Conservation (phyloP, 495 filamentous ascomycete species). For the Achaetomiella virescens region DNA sequence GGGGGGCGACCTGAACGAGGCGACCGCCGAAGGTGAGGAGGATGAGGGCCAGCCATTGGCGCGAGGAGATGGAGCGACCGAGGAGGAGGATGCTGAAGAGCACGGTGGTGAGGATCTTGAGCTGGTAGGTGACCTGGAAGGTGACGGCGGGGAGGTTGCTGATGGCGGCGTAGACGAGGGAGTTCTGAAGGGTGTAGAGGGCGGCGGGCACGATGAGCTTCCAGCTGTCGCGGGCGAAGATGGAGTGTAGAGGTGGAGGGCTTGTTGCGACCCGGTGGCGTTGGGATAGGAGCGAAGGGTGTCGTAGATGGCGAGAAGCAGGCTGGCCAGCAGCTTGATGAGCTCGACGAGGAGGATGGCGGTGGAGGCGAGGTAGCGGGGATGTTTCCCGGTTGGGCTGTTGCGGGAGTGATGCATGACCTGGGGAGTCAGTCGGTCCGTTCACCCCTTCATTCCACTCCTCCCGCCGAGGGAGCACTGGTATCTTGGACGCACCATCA, state of each 20-base stretch:
- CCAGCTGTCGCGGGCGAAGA: constrained; percentile 69
- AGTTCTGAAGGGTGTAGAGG: constrained; percentile 65
- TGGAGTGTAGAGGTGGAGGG: constrained; percentile 48
- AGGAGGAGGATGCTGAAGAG: constrained; percentile 59
- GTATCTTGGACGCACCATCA: constrained; percentile 37
- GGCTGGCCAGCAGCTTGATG: constrained; percentile 58
- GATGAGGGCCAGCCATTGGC: constrained; percentile 59
- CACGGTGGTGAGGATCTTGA: constrained; percentile 64
- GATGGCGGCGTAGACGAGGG: constrained; percentile 63
- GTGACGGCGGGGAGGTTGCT: constrained; percentile 64
- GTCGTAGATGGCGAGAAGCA: constrained; percentile 41
- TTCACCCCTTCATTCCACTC: not conserved
- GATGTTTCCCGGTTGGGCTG: constrained; percentile 56
- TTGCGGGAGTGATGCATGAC: constrained; percentile 64
- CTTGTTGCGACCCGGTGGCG: constrained; percentile 51
- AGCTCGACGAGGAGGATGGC: constrained; percentile 71
- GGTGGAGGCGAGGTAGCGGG: constrained; percentile 64
- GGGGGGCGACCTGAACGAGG: constrained; percentile 49
- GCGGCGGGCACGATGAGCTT: constrained; percentile 64
- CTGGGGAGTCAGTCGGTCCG: constrained; percentile 26
- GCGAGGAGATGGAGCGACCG: constrained; percentile 44
- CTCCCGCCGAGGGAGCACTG: not conserved
- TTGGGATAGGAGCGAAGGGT: constrained; percentile 50
- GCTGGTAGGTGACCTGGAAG: constrained; percentile 67
- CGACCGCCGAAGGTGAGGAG: constrained; percentile 58